Percentiles rank a stretch among this genome's conserved stretches.
Evolutionary conservation across 2,329 filamentous ascomycete genomes (phyloP).

Genomic region (Sporothrix sp.): DNA sequence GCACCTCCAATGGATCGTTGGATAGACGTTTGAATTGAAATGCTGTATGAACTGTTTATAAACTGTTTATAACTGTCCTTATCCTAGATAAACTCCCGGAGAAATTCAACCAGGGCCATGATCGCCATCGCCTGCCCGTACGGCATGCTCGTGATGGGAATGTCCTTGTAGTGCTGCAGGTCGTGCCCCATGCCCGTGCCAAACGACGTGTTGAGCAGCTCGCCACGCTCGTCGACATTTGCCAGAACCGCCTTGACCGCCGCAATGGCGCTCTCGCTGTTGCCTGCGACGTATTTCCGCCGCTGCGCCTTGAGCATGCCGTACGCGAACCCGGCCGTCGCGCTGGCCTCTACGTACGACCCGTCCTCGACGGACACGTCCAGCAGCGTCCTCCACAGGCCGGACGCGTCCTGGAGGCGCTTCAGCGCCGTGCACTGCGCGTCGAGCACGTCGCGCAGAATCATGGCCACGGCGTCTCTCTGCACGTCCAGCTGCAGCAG

Average conservation of each 20-base stretch:
- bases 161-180: slow-evolving; percentile 68
- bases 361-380: slow-evolving; percentile 56
- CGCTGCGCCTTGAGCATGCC: slow-evolving; percentile 66
- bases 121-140: slow-evolving; percentile 81
- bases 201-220: slow-evolving; percentile 65
- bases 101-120: slow-evolving; percentile 67
- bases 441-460: slow-evolving; percentile 53
- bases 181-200: slow-evolving; percentile 68
- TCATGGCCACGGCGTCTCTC: slow-evolving; percentile 52
- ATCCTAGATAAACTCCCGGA: slow-evolving; percentile 54
- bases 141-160: slow-evolving; percentile 69
- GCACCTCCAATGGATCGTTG: no score
- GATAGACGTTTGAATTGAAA: no score
- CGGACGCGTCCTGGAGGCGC: slow-evolving; percentile 48
- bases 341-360: slow-evolving; percentile 67
- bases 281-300: slow-evolving; percentile 61
- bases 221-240: slow-evolving; percentile 56
- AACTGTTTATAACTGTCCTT: no score
- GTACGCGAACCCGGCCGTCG: slow-evolving; percentile 72
- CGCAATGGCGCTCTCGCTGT: slow-evolving; percentile 50
- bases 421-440: slow-evolving; percentile 59
- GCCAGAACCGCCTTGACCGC: slow-evolving; percentile 58
- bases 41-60: no score
- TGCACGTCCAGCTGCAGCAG: slow-evolving; percentile 49
- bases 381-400: slow-evolving; percentile 66